Percentiles rank a stretch among this genome's conserved stretches.
Conservation (phyloP, 371 early-diverging fungal species). For the Rhizopus stolonifer region DNA sequence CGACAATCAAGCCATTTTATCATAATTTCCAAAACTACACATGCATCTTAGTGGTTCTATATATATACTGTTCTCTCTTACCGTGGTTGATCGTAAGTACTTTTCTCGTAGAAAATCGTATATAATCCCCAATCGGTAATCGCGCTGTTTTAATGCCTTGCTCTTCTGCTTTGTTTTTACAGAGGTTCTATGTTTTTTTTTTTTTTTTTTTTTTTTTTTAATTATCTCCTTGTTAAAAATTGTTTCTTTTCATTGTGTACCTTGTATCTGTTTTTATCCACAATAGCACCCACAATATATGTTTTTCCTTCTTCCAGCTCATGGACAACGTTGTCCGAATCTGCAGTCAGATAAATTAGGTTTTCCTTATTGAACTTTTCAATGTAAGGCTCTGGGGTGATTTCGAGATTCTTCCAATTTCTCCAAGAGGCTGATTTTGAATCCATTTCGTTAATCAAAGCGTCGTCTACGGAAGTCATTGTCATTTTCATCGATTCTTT, state of each 20-base stretch:
- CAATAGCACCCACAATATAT: constrained; percentile 93
- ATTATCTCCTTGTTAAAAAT: not conserved
- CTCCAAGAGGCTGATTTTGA: constrained; percentile 41
- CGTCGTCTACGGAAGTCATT: constrained; percentile 47
- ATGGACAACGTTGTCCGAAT: constrained; percentile 71
- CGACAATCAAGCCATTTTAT: constrained; percentile 64
- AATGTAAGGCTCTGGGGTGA: constrained; percentile 36
- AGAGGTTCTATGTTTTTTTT: constrained; percentile 66
- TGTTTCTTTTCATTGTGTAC: constrained; percentile 14
- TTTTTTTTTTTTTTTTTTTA: too few species aligned
- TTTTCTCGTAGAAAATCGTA: constrained; percentile 76
- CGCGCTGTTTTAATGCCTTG: constrained; percentile 77
- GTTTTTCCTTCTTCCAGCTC: constrained; percentile 69
- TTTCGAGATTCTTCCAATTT: constrained; percentile 47
- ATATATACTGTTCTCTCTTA: constrained; percentile 18
- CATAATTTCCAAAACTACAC: constrained; percentile 79
- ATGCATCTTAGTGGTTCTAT: not conserved
- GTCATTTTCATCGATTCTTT: constrained; percentile 51
- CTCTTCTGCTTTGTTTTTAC: constrained; percentile 73
- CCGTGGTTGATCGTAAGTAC: constrained; percentile 93
- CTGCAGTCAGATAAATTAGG: constrained; percentile 89
- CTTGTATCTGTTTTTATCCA: constrained; percentile 91
- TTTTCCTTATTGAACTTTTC: constrained; percentile 53
- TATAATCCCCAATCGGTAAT: constrained; percentile 85
- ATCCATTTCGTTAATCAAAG: constrained; percentile 37